Conservation (phyloP, 2,329 filamentous ascomycete genomes). For the Fusarium redolens region DNA sequence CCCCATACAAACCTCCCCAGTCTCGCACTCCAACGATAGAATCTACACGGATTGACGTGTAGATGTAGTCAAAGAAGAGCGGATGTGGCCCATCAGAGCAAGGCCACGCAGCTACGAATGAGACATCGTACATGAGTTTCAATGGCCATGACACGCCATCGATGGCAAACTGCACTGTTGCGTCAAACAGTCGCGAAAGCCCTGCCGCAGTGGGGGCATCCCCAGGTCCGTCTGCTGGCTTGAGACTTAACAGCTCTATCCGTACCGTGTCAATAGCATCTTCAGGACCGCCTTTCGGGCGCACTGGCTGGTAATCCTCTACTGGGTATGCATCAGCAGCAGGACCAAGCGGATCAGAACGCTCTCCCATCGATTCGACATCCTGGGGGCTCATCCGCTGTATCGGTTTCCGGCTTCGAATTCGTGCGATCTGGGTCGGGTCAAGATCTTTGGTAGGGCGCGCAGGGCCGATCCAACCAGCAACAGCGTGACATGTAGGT, state of each 20-base stretch:
- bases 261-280: constrained; percentile 73
- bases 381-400: constrained; percentile 69
- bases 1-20: constrained; percentile 66
- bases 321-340: constrained; percentile 71
- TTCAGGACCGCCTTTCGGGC: constrained; percentile 64
- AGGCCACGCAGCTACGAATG: constrained; percentile 74
- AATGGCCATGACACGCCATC: constrained; percentile 73
- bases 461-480: constrained; percentile 80
- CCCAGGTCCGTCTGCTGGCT: constrained; percentile 52
- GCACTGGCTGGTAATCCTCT: constrained; percentile 72
- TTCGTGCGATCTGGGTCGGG: constrained; percentile 75
- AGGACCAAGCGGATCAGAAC: constrained; percentile 77
- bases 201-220: constrained; percentile 37
- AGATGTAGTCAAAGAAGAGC: constrained; percentile 78
- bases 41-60: constrained; percentile 69
- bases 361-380: constrained; percentile 72
- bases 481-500: constrained; percentile 76
- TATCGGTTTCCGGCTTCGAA: constrained; percentile 69
- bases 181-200: constrained; percentile 66
- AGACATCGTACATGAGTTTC: constrained; percentile 71
- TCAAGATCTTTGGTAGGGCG: constrained; percentile 74
- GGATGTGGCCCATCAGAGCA: constrained; percentile 74
- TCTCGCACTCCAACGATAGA: constrained; percentile 73
- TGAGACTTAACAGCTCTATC: constrained; percentile 74
- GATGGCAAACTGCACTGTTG: constrained; percentile 72